Evolutionary conservation across 2,329 filamentous ascomycete genomes (phyloP).

Genomic region (Monilinia fructicola): DNA sequence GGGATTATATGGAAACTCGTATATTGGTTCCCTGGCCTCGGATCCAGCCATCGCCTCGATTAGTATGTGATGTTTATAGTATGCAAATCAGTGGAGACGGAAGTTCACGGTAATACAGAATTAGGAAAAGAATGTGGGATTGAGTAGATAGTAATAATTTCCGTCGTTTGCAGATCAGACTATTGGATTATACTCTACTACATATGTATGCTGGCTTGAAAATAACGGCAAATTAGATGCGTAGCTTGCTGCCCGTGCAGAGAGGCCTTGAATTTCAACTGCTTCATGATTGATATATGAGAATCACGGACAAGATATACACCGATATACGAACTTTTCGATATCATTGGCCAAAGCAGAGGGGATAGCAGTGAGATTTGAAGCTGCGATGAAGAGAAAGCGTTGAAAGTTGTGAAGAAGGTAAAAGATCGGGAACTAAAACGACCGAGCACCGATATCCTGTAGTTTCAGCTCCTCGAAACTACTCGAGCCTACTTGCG

Average conservation of each 20-base stretch:
- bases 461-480: constrained; percentile 11
- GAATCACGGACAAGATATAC: constrained; percentile 1
- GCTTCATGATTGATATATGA: constrained; percentile 1
- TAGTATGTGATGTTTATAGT: background rate
- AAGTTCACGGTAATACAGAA: constrained; percentile 6
- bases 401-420: background rate
- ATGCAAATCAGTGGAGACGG: constrained; percentile 5
- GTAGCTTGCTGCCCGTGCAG: constrained; percentile 18
- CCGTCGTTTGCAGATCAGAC: constrained; percentile 3
- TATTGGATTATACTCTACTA: constrained; percentile 5
- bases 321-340: constrained; percentile 9
- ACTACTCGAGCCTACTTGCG: constrained; percentile 5
- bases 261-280: background rate
- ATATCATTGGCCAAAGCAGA: constrained; percentile 8
- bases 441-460: constrained; percentile 16
- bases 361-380: background rate
- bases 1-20: constrained; percentile 14
- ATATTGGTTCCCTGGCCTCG: background rate
- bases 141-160: constrained; percentile 10
- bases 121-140: constrained; percentile 8
- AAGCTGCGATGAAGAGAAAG: background rate
- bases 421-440: constrained; percentile 5
- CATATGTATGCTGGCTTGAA: constrained; percentile 15
- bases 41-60: constrained; percentile 6
- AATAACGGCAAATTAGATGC: constrained; percentile 3